Evolutionary conservation across 2,329 filamentous ascomycete genomes (phyloP).

Genomic region (Penicillium sp.): DNA sequence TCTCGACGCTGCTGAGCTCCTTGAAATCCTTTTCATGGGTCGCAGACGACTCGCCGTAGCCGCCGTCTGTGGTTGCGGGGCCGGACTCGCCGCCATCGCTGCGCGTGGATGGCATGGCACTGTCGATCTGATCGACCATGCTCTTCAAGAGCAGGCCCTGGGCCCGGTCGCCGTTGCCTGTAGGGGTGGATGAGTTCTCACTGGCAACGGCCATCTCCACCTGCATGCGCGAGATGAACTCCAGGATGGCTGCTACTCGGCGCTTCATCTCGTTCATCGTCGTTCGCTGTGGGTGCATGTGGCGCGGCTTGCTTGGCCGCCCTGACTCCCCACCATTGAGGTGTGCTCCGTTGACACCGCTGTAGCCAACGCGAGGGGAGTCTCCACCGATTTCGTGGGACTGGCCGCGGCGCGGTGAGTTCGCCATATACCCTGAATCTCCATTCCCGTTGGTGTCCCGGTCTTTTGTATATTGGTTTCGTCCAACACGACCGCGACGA

Average conservation of each 20-base stretch:
- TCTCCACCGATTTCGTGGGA: slow-evolving; percentile 42
- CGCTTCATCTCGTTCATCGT: slow-evolving; percentile 87
- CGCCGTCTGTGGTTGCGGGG: slow-evolving; percentile 28
- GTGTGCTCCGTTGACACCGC: slow-evolving; percentile 46
- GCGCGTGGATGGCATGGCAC: slow-evolving; percentile 25
- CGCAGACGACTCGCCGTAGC: slow-evolving; percentile 24
- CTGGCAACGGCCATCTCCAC: slow-evolving; percentile 72
- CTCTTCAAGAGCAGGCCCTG: slow-evolving; percentile 37
- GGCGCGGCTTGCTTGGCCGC: slow-evolving; percentile 61
- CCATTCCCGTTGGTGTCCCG: slow-evolving; percentile 61
- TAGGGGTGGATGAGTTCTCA: slow-evolving; percentile 46
- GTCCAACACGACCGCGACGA: slow-evolving; percentile 65
- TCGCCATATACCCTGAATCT: slow-evolving; percentile 32
- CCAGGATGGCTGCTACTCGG: slow-evolving; percentile 77
- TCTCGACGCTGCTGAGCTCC: slow-evolving; percentile 74
- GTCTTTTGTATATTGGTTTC: slow-evolving; percentile 82
- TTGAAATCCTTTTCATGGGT: slow-evolving; percentile 61
- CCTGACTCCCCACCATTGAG: slow-evolving; percentile 58
- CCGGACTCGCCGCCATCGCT: slow-evolving; percentile 30
- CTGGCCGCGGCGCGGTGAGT: slow-evolving; percentile 44
- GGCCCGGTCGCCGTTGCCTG: slow-evolving; percentile 36
- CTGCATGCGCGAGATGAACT: slow-evolving; percentile 87
- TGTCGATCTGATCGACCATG: slow-evolving; percentile 39
- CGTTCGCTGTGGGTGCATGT: slow-evolving; percentile 58
- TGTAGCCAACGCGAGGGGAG: slow-evolving; percentile 36